phyloP scores from a whole-genome alignment of 179 eudicot genomes.

The Silene noctiflora region DNA sequence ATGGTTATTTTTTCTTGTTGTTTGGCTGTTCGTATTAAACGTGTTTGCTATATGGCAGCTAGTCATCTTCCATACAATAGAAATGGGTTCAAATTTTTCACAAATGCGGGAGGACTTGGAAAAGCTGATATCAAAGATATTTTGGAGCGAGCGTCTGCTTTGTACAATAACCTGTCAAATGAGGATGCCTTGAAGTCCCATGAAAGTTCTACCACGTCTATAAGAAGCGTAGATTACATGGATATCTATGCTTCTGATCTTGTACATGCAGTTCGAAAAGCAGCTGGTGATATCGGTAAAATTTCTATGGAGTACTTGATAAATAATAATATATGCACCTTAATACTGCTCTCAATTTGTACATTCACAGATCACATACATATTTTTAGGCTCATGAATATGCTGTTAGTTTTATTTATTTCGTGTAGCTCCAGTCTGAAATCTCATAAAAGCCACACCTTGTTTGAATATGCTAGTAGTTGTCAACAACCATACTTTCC shows the following conservation, averaged over 20 bases:
- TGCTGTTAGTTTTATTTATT: not conserved
- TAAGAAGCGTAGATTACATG: constrained; percentile 82
- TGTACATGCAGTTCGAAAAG: constrained; percentile 85
- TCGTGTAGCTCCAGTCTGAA: not conserved
- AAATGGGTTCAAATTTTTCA: constrained; percentile 94
- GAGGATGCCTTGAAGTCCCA: constrained; percentile 51
- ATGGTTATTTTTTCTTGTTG: not conserved
- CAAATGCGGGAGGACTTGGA: constrained; percentile 94
- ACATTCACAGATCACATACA: not conserved
- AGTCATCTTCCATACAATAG: constrained; percentile 99
- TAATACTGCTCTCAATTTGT: not conserved
- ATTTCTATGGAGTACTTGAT: constrained; percentile 5
- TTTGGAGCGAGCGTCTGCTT: constrained; percentile 76
- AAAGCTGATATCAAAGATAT: constrained; percentile 88
- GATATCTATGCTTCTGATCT: constrained; percentile 74
- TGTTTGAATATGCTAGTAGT: not conserved
- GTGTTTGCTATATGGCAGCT: constrained; percentile 42
- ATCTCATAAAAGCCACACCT: not conserved
- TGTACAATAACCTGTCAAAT: constrained; percentile 52
- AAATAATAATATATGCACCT: not conserved
- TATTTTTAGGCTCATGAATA: not conserved
- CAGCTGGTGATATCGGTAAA: constrained; percentile 83
- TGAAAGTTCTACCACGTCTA: constrained; percentile 42
- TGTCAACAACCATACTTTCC: constrained; percentile 4
- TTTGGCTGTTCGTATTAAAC: not conserved